Base-by-base conservation (phyloP, 352 stramenopile genomes). In the Phytopythium oedochilum region DNA sequence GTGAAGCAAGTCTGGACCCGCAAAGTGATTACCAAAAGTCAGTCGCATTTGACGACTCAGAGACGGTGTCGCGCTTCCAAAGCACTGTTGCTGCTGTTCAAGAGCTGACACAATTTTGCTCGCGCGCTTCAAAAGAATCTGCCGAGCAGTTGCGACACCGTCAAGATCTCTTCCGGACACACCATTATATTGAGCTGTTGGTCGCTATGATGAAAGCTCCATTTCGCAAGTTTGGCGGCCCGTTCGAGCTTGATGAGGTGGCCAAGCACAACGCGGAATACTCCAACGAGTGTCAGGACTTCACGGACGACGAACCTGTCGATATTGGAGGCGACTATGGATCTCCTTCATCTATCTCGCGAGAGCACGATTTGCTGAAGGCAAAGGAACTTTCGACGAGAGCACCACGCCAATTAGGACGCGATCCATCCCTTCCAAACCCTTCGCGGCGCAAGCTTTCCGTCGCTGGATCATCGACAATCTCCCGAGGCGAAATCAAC, bases 131-230 rank as follows among this genome's bases (percentile, higher is more conserved):
- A 11, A 63, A 63, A 15, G 47, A 54, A 26, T 78, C 60, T 31
- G 45, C 22, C 28, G 55, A 57, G 4, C 57, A 73, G 22, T 53
- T 78, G 29, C 66, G 63, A 55, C 59, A 50, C 18, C 72, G 78
- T 1, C 78, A 87, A 31, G 71, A 64, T 46, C 64, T 89, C 26
- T 85, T 89, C 34, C 66, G 71, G 14, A 75, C 60, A 15, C 75
- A 91, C 39, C 59, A 66, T 10, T 91, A 81, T 47, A 83, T 91
- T 23, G 78, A 86, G 12, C 20, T 89, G 2, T 57, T 91, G 12
- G 57, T 88, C 42, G 61, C 72, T 36, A 84, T 89, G 67, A 73
- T 86, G 29, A 85, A 86, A 52, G 70, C 75, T 25, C 75, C 80
- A 9, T 88, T 91, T 56, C 49, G 71, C 47, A 59, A 53, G 5